Evolutionary conservation across 108 stramenopile genomes (phyloP), one percentile per base, ranked within the genome.

Genomic region (Nitzschia inconspicua): DNA sequence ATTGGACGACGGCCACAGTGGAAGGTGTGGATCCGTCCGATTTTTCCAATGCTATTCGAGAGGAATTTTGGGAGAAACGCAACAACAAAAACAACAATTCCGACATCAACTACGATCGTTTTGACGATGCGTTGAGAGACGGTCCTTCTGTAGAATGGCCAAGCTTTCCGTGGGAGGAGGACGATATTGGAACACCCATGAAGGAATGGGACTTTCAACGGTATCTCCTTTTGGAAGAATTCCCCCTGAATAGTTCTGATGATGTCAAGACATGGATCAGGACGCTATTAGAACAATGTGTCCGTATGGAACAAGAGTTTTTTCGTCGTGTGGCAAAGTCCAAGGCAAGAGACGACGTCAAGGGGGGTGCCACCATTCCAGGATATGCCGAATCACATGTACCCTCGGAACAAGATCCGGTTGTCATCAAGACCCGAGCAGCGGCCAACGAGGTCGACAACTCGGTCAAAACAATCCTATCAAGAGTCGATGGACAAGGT

Each of bases 341-440:
- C 53, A 95, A 95, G 44, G 39, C 73, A 25, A 77, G 89, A 44
- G 94, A 95, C 50, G 94, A 95, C 42, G 36, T 16, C 14, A 71
- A 91, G n/a, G 94, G 94, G 16, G 74, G 70, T 22, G 57, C 65
- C 24, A 87, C 84, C 3, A 75, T 95, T 48, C 94, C 94, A 10
- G 79, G 84, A 5, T 92, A 92, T 53, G 53, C 53, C 11, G 74
- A 75, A 25, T 60, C 57, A 7, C 93, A 91, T 65, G 60, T 85
- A 40, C 11, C 70, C 3, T 89, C 89, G 8, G 82, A 83, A 22
- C 64, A 65, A 8, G 93, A 94, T 66, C 49, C 78, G 4, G 86
- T 87, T 26, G 76, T 91, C 31, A 22, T 77, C 41, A 70, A 60
- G 27, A 72, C 80, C 13, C 66, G 52, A 57, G 52, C 71, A 19